Percentiles rank a stretch among this genome's conserved stretches.
Evolutionary conservation across 495 filamentous ascomycete species (phyloP).

Genomic region (Aspergillus sparsus): DNA sequence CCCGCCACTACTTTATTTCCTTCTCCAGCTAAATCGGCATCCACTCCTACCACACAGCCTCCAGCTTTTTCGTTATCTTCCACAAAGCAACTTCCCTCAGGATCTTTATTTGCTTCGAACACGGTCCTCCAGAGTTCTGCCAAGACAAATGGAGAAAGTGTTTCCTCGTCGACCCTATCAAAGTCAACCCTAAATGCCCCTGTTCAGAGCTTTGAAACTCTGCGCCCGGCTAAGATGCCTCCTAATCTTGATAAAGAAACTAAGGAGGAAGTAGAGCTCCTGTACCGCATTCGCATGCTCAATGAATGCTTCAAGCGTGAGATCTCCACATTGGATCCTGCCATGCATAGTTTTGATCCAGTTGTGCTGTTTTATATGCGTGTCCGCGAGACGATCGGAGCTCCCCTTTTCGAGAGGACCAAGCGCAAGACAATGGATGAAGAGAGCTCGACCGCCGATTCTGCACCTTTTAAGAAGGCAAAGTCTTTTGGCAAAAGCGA

Average conservation of each 20-base stretch:
- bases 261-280: slow-evolving; percentile 25
- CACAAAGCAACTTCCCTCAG: slow-evolving; percentile 5
- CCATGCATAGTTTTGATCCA: slow-evolving; percentile 33
- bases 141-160: slow-evolving; percentile 17
- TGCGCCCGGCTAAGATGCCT: slow-evolving; percentile 25
- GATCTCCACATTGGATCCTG: slow-evolving; percentile 32
- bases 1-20: slow-evolving; percentile 11
- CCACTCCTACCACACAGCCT: slow-evolving; percentile 18
- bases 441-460: background rate
- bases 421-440: slow-evolving; percentile 28
- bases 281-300: slow-evolving; percentile 33
- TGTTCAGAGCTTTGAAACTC: slow-evolving; percentile 15
- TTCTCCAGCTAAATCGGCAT: slow-evolving; percentile 2
- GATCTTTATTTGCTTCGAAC: slow-evolving; percentile 3
- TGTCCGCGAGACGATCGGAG: slow-evolving; percentile 37
- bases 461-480: slow-evolving; percentile 22
- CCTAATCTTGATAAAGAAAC: slow-evolving; percentile 20
- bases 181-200: slow-evolving; percentile 3
- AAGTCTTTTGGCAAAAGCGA: slow-evolving; percentile 19
- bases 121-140: slow-evolving; percentile 15
- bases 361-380: slow-evolving; percentile 39
- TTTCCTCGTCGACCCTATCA: background rate
- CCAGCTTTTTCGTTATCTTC: slow-evolving; percentile 20
- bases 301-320: slow-evolving; percentile 38
- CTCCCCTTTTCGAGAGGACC: slow-evolving; percentile 25